Evolutionary conservation across 345 rosid species (phyloP), one percentile per base, ranked within the genome.

Genomic region (Euphorbia tirucalli): DNA sequence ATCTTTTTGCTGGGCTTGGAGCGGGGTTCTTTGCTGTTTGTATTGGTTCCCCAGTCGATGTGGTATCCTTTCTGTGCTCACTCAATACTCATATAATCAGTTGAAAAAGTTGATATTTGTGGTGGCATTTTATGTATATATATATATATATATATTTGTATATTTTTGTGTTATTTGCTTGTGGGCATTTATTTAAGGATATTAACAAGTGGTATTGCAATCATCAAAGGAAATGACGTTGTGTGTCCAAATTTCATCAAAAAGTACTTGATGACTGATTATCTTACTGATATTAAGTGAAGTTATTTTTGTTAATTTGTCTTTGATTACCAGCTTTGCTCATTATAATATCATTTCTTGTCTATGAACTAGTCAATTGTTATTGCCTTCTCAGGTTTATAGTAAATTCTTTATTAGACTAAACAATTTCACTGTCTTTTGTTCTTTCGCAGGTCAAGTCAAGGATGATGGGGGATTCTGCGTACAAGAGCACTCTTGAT

Each of bases 21-120:
- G 98, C 99, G 37, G 99, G 99, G 25, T 96, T 96, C 72, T 80
- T 96, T 22, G 99, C 99, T 59, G 99, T 96, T 66, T 93, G 98
- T 75, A 86, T 96, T 66, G 99, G 99, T 63, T 96, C 99, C 48
- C 99, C 99, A 11, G 99, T 96, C 50, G 99, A 96, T 75, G 99
- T 93, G 99, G 99, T 96, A 86, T 9, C 35, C 37, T 77, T 71
- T 85, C 81, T 65, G 60, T 21, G 9, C 64, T 70, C 74, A 68
- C 69, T 22, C 19, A 30, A 41, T 43, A 59, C 63, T 21, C 69
- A 55, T 27, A 31, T 11, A 39, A 21, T 30, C 19, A 35, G 25
- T 56, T 41, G 50, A 11, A 60, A 15, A 60, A 35, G 30, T 66
- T 28, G 32, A 66, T 35, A 19, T 65, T 69, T 66, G 10, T 44